Evolutionary conservation across 2,329 filamentous ascomycete genomes (phyloP).

Genomic region (Diaporthe sp.): DNA sequence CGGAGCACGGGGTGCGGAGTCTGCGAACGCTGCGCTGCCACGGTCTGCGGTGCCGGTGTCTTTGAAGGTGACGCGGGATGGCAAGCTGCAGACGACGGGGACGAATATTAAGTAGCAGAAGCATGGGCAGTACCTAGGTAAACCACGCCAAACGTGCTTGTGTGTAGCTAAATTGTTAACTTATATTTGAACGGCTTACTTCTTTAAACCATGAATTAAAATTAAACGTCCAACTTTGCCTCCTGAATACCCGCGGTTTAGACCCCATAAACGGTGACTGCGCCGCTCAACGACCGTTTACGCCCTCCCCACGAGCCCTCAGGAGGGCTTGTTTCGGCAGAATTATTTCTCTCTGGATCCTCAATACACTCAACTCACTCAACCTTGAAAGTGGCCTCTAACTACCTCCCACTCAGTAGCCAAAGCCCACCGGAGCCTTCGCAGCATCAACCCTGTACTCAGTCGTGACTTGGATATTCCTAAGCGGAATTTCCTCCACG

Average conservation of each 20-base stretch:
- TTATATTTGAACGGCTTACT: not conserved
- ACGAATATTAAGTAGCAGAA: not conserved
- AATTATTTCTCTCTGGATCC: not conserved
- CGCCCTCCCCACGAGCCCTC: not conserved
- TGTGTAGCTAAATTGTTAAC: not conserved
- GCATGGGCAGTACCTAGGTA: not conserved
- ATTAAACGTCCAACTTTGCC: not conserved
- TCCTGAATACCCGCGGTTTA: not conserved
- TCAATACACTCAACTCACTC: not conserved
- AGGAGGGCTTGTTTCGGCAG: not conserved
- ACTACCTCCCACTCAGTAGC: not conserved
- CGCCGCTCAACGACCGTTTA: not conserved
- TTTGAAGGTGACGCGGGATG: too few species aligned
- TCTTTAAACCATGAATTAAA: not conserved
- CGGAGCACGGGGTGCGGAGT: not conserved
- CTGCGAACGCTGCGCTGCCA: not conserved
- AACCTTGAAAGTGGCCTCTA: not conserved
- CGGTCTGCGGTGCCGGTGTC: not conserved
- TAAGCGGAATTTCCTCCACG: not conserved
- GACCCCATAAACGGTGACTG: not conserved
- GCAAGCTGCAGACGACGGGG: too few species aligned
- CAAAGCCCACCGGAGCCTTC: not conserved
- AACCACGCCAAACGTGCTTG: not conserved
- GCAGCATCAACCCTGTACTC: not conserved
- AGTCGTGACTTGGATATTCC: not conserved